Evolutionary conservation across 495 filamentous ascomycete species (phyloP).

Genomic region (Hypoxylon crocopeplum): DNA sequence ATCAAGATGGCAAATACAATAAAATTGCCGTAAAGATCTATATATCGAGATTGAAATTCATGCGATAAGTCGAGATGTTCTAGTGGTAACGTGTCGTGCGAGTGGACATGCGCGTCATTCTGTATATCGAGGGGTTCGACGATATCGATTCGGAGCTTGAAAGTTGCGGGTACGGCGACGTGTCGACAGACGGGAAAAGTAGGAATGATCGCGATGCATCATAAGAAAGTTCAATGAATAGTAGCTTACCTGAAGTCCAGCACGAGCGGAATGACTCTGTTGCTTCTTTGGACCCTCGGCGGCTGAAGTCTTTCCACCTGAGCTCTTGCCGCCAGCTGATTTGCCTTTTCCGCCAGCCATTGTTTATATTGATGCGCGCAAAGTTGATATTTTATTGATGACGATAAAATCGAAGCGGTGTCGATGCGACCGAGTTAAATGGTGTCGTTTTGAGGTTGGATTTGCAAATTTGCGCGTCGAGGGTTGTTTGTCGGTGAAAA

Average conservation of each 20-base stretch:
- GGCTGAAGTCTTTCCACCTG: conserved; percentile 80
- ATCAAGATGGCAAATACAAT: not conserved
- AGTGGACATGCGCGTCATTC: conserved; percentile 27
- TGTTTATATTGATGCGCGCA: conserved; percentile 43
- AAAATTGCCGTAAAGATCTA: not conserved
- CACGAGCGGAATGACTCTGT: conserved; percentile 97
- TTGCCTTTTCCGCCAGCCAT: conserved; percentile 91
- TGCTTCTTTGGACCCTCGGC: conserved; percentile 83
- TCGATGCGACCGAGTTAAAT: conserved; percentile 8
- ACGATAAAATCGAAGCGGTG: not conserved
- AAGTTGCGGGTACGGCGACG: conserved; percentile 1
- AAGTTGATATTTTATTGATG: conserved; percentile 32
- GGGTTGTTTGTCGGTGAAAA: conserved; percentile 38
- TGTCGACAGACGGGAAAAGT: conserved; percentile 7
- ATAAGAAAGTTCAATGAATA: conserved; percentile 21
- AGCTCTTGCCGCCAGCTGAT: conserved; percentile 87
- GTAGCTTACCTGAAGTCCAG: conserved; percentile 92
- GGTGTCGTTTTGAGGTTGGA: conserved; percentile 10
- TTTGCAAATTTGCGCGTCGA: conserved; percentile 38
- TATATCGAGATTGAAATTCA: conserved; percentile 1
- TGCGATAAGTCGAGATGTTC: not conserved
- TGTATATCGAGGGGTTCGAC: conserved; percentile 21
- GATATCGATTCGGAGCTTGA: conserved; percentile 26
- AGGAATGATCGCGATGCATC: conserved; percentile 31
- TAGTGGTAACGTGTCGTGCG: conserved; percentile 7